Percentiles rank a stretch among this genome's conserved stretches.
Conservation (phyloP, 2,329 filamentous ascomycete species). For the Bipolaris victoriae region DNA sequence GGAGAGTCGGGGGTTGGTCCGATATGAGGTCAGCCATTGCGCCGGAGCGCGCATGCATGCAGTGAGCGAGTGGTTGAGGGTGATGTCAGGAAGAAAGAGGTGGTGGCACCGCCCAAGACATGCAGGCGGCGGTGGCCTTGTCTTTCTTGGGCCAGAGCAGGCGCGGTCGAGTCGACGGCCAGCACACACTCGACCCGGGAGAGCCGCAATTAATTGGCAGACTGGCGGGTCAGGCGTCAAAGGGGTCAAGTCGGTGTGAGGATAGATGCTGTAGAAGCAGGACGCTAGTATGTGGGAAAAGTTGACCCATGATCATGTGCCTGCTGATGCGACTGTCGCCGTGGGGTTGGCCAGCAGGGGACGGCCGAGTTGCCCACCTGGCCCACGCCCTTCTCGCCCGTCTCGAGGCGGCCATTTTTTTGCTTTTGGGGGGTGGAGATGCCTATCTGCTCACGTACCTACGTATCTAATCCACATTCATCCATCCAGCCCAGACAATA, state of each 20-base stretch:
- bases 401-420: neutral
- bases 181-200: conserved; percentile 12
- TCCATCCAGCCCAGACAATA: too few relatives aligned
- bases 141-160: neutral
- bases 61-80: conserved; percentile 19
- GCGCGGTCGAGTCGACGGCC: conserved; percentile 8
- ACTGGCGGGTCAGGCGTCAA: conserved; percentile 14
- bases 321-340: conserved; percentile 5
- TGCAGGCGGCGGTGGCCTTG: conserved; percentile 24
- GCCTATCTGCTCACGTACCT: too few relatives aligned
- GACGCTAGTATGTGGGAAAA: conserved; percentile 12
- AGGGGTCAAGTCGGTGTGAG: conserved; percentile 10
- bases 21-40: conserved; percentile 39
- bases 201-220: conserved; percentile 9
- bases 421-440: neutral
- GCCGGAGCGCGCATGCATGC: conserved; percentile 40
- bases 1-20: conserved; percentile 28
- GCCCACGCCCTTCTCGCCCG: neutral
- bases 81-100: conserved; percentile 29
- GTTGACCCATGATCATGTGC: conserved; percentile 8
- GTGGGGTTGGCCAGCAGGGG: neutral
- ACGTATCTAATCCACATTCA: too few relatives aligned
- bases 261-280: neutral
- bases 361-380: neutral
- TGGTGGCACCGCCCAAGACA: conserved; percentile 16